Evolutionary conservation across 2,329 filamentous ascomycete genomes (phyloP), one percentile per base, ranked within the genome.

Genomic region (Lachnellula arida): DNA sequence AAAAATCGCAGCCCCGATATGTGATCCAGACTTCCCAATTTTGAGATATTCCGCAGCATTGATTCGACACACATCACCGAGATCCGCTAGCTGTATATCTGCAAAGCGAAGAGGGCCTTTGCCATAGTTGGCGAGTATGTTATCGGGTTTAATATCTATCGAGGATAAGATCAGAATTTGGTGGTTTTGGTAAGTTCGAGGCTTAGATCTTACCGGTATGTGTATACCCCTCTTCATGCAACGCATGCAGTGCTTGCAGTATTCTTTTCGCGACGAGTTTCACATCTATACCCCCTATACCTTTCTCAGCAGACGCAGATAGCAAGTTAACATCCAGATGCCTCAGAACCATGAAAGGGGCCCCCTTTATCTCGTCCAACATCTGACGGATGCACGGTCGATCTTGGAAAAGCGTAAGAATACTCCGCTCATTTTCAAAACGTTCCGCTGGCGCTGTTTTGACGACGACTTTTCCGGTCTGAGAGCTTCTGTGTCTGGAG

Each of bases 1-100:
- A 59, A 68, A 75, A 35, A 74, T 70, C 19, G 69, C 60, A 37
- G 72, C 64, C 54, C 71, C 72, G 5, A 74, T 70, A 46, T 58
- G 55, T n/a, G 53, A 54, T 56, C 63, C 60, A 53, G 55, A 47
- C 19, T 52, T 56, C 14, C 56, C 62, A 44, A 63, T 54, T 44
- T 61, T 58, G 22, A 63, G 62, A 51, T 60, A 60, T 56, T 63
- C n/a, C 44, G 57, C 50, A n/a, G 61, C 53, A 47, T 67, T 58
- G 39, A 60, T 51, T 14, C 34, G 23, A 42, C 35, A 19, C 39
- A 57, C 57, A 59, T 68, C 65, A 54, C 69, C 70, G 34, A 67
- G 63, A 59, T 72, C 70, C 32, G 64, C 67, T 9, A 73, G 62
- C 60, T 70, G 63, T 42, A 72, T 67, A 49, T 72, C 67, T 11